Conservation (phyloP, 306 rosid genomes). For the Dalbergia cochinchinensis region DNA sequence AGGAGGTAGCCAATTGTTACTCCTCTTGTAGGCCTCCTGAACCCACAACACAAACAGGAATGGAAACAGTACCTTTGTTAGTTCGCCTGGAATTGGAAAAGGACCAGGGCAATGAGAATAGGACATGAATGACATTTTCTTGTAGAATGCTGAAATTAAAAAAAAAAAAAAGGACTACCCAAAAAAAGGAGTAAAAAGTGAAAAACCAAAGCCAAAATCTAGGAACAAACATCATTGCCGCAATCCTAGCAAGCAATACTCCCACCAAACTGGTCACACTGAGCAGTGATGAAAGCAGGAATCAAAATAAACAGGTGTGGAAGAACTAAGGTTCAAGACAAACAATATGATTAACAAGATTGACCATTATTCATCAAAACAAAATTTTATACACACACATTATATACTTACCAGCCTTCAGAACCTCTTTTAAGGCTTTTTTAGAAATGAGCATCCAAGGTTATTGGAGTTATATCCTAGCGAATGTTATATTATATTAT, state of each 20-base stretch:
- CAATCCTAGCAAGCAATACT: constrained; percentile 17
- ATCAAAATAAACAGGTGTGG: constrained; percentile 3
- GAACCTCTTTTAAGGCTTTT: background rate
- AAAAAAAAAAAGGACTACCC: background rate
- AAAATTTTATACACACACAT: background rate
- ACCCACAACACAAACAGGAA: constrained; percentile 32
- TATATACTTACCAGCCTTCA: background rate
- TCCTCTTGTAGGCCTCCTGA: constrained; percentile 89
- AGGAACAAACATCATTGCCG: constrained; percentile 14
- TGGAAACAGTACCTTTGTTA: constrained; percentile 2
- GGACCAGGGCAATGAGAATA: constrained; percentile 22
- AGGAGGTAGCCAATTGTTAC: constrained; percentile 92
- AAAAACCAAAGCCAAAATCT: background rate
- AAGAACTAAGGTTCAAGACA: constrained; percentile 21
- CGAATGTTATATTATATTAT: background rate
- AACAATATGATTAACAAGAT: background rate
- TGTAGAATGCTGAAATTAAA: background rate
- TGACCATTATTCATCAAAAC: constrained; percentile 2
- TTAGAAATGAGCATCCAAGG: background rate
- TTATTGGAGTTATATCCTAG: background rate
- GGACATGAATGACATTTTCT: constrained; percentile 18
- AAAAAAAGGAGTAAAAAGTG: background rate
- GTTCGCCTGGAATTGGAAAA: constrained; percentile 9
- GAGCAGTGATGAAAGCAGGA: constrained; percentile 17
- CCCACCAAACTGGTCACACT: constrained; percentile 9